A percentile compares a stretch with the other conserved stretches of the same genome.
Conservation (phyloP, 2,329 filamentous ascomycete species). For the Nannizziopsis barbatae region DNA sequence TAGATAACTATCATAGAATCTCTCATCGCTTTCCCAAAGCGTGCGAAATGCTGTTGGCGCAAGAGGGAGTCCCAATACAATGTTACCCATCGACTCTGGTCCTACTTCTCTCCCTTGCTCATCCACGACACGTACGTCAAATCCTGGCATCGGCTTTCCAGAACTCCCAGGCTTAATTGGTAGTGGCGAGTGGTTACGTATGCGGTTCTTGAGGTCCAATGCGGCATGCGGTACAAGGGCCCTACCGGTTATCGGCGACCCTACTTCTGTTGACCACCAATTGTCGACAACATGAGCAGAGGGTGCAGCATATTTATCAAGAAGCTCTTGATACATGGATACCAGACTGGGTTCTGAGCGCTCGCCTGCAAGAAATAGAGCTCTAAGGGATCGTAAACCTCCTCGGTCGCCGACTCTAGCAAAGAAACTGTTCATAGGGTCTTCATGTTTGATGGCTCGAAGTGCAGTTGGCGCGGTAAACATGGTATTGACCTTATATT, state of each 20-base stretch:
- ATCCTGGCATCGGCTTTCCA: slow-evolving; percentile 82
- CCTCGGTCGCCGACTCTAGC: slow-evolving; percentile 52
- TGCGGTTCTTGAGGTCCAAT: slow-evolving; percentile 38
- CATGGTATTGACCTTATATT: slow-evolving; percentile 71
- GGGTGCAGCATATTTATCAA: slow-evolving; percentile 53
- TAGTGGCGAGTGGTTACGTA: slow-evolving; percentile 37
- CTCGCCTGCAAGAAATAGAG: slow-evolving; percentile 78
- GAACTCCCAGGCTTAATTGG: slow-evolving; percentile 71
- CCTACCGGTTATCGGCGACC: slow-evolving; percentile 56
- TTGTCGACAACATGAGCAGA: slow-evolving; percentile 57
- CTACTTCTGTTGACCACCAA: slow-evolving; percentile 63
- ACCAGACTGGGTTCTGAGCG: slow-evolving; percentile 79
- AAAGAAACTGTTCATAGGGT: slow-evolving; percentile 60
- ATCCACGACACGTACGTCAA: slow-evolving; percentile 74
- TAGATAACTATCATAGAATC: slow-evolving; percentile 77
- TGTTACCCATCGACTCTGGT: slow-evolving; percentile 75
- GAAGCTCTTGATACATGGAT: slow-evolving; percentile 63
- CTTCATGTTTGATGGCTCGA: slow-evolving; percentile 74
- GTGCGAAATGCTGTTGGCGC: slow-evolving; percentile 78
- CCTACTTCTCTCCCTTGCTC: slow-evolving; percentile 62
- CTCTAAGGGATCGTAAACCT: slow-evolving; percentile 60
- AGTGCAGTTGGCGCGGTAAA: slow-evolving; percentile 83
- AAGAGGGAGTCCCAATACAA: slow-evolving; percentile 69
- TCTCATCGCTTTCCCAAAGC: slow-evolving; percentile 71
- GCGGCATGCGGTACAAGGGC: slow-evolving; percentile 53